A percentile compares a stretch with the other conserved stretches of the same genome.
Conservation (phyloP, 495 filamentous ascomycete species). For the Sphaerosporella brunnea region DNA sequence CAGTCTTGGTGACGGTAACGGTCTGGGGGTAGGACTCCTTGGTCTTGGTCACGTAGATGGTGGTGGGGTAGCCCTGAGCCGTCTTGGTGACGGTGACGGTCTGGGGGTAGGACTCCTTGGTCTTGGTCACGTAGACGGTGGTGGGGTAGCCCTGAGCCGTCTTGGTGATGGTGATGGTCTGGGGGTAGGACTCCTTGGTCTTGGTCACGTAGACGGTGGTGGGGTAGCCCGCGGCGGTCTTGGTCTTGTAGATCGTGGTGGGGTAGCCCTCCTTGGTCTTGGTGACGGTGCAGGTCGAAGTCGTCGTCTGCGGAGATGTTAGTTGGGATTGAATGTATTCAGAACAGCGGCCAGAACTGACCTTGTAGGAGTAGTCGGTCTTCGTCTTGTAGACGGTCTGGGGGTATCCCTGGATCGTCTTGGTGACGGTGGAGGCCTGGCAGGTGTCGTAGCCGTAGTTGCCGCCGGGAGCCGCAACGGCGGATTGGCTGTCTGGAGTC, state of each 20-base stretch:
- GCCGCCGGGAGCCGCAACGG: no score
- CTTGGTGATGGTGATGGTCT: not conserved
- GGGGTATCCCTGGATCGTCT: no score
- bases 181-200: not conserved
- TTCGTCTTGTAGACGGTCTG: conserved; percentile 3
- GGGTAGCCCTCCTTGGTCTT: not conserved
- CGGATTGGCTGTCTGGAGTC: no score
- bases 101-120: not conserved
- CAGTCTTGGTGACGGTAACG: not conserved
- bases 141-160: no score
- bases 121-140: conserved; percentile 1
- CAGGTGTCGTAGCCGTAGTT: no score
- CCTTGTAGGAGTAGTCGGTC: no score
- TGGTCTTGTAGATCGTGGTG: not conserved
- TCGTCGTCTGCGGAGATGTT: not conserved
- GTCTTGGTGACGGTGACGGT: not conserved
- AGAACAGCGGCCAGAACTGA: no score
- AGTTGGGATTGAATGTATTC: not conserved
- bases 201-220: not conserved
- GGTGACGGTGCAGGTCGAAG: not conserved
- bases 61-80: not conserved
- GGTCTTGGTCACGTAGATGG: not conserved
- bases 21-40: not conserved
- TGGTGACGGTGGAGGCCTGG: not conserved
- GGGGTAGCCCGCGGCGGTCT: not conserved